phyloP scores from a whole-genome alignment of 2,329 filamentous ascomycete genomes.

The Neofusicoccum parvum region DNA sequence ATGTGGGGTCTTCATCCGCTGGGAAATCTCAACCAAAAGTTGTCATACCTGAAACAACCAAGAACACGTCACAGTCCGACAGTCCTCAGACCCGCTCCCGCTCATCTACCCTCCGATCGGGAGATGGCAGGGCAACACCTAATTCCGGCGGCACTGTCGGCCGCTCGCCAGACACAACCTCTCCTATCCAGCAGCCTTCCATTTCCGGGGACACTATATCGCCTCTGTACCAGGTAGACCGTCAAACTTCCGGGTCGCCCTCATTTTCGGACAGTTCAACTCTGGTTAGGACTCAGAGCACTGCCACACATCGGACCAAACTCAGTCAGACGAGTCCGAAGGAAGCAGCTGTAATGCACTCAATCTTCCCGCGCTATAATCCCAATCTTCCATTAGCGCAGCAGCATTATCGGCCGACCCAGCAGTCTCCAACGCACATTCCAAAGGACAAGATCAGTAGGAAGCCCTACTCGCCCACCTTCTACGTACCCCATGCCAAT shows the following conservation, averaged over 20 bases:
- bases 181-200: not conserved
- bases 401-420: conserved; percentile 71
- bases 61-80: not conserved
- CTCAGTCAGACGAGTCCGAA: conserved; percentile 14
- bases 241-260: not conserved
- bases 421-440: conserved; percentile 64
- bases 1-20: conserved; percentile 22
- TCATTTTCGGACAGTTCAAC: conserved; percentile 32
- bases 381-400: conserved; percentile 65
- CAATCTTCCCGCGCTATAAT: conserved; percentile 78
- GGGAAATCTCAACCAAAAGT: conserved; percentile 25
- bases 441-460: conserved; percentile 67
- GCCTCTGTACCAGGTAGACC: conserved; percentile 2
- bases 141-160: not conserved
- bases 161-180: not conserved
- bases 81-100: not conserved
- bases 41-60: conserved; percentile 28
- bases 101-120: conserved; percentile 3
- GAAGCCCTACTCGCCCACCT: conserved; percentile 61
- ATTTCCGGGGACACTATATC: not conserved
- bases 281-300: conserved; percentile 41
- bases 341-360: conserved; percentile 54
- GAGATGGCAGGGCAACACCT: conserved; percentile 6
- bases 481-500: conserved; percentile 43
- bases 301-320: conserved; percentile 18